These are phyloP conservation scores for Penicillium ucsense DNA, from an alignment of 495 filamentous ascomycete species.

Conservation along the genomic window DNA sequence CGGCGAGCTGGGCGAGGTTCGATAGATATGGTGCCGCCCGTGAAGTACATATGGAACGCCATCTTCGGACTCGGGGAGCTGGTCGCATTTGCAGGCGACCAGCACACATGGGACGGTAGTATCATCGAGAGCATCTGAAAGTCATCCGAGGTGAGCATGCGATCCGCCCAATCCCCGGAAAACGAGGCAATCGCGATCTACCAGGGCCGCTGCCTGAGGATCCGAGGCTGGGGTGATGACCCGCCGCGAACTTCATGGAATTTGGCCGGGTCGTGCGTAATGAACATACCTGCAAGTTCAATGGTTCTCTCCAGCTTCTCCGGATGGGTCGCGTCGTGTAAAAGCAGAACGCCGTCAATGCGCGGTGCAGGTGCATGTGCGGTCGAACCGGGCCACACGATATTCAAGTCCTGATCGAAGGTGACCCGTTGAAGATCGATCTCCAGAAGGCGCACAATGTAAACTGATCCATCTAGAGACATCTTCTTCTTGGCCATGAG, in stretches of 20 bases:
- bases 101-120: constrained; percentile 62
- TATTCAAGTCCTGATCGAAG: constrained; percentile 43
- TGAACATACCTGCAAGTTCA: constrained; percentile 43
- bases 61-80: constrained; percentile 39
- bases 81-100: constrained; percentile 79
- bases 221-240: not conserved
- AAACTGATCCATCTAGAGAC: constrained; percentile 64
- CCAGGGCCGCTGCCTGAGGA: no score
- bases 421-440: constrained; percentile 38
- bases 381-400: constrained; percentile 72
- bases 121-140: constrained; percentile 56
- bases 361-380: constrained; percentile 54
- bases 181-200: no score
- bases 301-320: constrained; percentile 59
- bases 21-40: constrained; percentile 57
- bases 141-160: not conserved
- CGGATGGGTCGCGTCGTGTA: constrained; percentile 77
- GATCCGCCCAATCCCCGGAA: no score
- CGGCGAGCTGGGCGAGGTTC: constrained; percentile 58
- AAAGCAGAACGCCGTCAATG: constrained; percentile 72
- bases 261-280: not conserved
- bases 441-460: constrained; percentile 76
- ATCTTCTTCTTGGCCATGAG: constrained; percentile 57
- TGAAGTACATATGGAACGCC: constrained; percentile 40
- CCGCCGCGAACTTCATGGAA: not conserved